A percentile compares a stretch with the other conserved stretches of the same genome.
Conservation (phyloP, 1,139 yeast genomes). For the Candida neerlandica region DNA sequence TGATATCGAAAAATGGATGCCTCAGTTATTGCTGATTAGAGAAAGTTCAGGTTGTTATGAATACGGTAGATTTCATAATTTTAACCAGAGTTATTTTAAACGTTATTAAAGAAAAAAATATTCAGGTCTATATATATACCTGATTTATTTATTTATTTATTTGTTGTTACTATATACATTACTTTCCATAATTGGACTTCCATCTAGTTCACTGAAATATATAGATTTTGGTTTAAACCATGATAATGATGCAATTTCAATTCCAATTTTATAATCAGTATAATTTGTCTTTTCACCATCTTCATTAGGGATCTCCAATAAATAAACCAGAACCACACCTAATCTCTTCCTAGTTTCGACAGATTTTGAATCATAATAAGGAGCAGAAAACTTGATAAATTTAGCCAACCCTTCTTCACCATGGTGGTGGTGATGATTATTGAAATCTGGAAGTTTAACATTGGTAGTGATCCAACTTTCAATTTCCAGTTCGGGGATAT, state of each 20-base stretch:
- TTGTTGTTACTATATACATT: slow-evolving; percentile 4
- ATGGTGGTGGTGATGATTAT: no score
- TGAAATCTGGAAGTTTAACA: slow-evolving; percentile 9
- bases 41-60: slow-evolving; percentile 36
- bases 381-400: slow-evolving; percentile 39
- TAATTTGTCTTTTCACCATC: slow-evolving; percentile 12
- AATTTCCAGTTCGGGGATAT: slow-evolving; percentile 25
- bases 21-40: slow-evolving; percentile 55
- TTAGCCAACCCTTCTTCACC: slow-evolving; percentile 12
- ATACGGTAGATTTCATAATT: slow-evolving; percentile 22
- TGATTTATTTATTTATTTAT: not conserved
- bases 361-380: slow-evolving; percentile 28
- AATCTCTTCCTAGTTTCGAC: slow-evolving; percentile 23
- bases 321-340: slow-evolving; percentile 37
- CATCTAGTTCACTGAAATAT: slow-evolving; percentile 3
- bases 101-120: not conserved
- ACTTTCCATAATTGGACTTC: slow-evolving; percentile 9
- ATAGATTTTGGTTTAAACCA: slow-evolving; percentile 9
- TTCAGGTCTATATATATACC: not conserved
- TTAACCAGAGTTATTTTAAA: slow-evolving; percentile 23
- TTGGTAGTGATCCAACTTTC: slow-evolving; percentile 32
- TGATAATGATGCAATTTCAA: slow-evolving; percentile 30
- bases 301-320: slow-evolving; percentile 25
- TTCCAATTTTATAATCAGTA: slow-evolving; percentile 25
- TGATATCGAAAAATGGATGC: slow-evolving; percentile 73